Base-by-base conservation (phyloP, 2,329 filamentous ascomycete species). In the Cladophialophora yegresii region DNA sequence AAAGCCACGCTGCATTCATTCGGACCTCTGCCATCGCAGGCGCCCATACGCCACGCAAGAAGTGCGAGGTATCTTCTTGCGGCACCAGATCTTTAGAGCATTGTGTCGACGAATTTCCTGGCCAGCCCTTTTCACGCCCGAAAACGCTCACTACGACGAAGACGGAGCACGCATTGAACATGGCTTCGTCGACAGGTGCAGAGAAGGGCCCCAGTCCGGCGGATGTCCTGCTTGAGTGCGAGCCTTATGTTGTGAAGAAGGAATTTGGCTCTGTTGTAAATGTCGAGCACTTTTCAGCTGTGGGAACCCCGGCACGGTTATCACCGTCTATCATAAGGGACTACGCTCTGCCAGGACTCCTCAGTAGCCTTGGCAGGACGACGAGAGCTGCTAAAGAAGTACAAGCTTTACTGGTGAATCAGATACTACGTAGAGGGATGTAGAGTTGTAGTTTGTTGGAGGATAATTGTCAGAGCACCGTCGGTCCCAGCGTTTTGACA, bases 21-120 rank as follows among this genome's bases (percentile, higher is more conserved):
- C 20, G 63, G 53, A 23, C 22, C 23, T 55, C 58, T 40, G 61
- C 63, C 50, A 50, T 85, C 74, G 75, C 84, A 49, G 82, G 80
- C 67, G 82, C 84, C 69, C 84, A 81, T 8, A 73, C 13, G 78
- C 83, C 2, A 82, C 83, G 2, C 79, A 80, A 65, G 80, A 83
- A 69, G 75, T 85, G 16, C 81, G 83, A 28, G 76, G 81, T 51
- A 82, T 83, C 23, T 85, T 84, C 69, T 75, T 85, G 30, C 80
- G 83, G 62, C 83, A 84, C 69, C 78, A 82, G n/a, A 77, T 86
- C 49, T 84, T 83, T 13, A 83, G 81, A 62, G 80, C 83, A n/a
- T 75, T 86, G 58, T 84, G 81, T 7, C 81, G 81, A 69, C 79
- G 82, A 43, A 82, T 85, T 40, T 85, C 85, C 74, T 81, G 83